Conservation (phyloP, 2,329 filamentous ascomycete genomes). For the Nemania sp. region DNA sequence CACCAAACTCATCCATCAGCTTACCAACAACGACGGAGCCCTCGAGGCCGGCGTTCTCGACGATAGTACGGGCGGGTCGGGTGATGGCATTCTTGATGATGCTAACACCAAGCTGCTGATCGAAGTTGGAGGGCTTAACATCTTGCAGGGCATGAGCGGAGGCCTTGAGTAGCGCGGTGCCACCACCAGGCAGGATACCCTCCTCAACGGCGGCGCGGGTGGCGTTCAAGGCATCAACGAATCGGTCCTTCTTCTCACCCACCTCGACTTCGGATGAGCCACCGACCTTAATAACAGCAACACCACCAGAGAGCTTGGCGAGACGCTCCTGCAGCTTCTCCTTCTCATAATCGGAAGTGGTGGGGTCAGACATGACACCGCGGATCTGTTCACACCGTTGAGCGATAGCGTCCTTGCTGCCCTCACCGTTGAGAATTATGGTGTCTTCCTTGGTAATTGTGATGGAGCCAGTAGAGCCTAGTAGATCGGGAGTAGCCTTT, state of each 20-base stretch:
- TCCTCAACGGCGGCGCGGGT: slow-evolving; percentile 98
- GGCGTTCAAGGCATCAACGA: slow-evolving; percentile 96
- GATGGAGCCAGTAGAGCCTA: slow-evolving; percentile 96
- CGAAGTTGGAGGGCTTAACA: slow-evolving; percentile 92
- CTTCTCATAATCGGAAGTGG: slow-evolving; percentile 98
- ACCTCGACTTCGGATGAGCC: slow-evolving; percentile 98
- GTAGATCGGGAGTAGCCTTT: slow-evolving; percentile 94
- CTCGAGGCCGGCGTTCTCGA: slow-evolving; percentile 97
- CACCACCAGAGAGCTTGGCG: slow-evolving; percentile 97
- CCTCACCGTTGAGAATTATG: slow-evolving; percentile 96
- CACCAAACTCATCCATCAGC: slow-evolving; percentile 89
- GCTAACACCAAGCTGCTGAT: slow-evolving; percentile 96
- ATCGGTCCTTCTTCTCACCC: slow-evolving; percentile 99
- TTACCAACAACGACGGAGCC: slow-evolving; percentile 97
- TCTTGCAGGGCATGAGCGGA: slow-evolving; percentile 82
- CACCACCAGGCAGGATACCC: slow-evolving; percentile 97
- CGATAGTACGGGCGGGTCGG: slow-evolving; percentile 88
- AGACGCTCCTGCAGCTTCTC: slow-evolving; percentile 99
- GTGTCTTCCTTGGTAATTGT: slow-evolving; percentile 99
- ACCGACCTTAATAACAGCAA: slow-evolving; percentile 99
- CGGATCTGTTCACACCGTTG: slow-evolving; percentile 99
- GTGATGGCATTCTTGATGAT: slow-evolving; percentile 99
- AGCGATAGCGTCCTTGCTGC: slow-evolving; percentile 88
- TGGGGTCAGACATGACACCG: slow-evolving; percentile 90
- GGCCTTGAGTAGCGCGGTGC: slow-evolving; percentile 97